Conservation (phyloP, 2,329 filamentous ascomycete genomes). For the Fusarium pininemorale region DNA sequence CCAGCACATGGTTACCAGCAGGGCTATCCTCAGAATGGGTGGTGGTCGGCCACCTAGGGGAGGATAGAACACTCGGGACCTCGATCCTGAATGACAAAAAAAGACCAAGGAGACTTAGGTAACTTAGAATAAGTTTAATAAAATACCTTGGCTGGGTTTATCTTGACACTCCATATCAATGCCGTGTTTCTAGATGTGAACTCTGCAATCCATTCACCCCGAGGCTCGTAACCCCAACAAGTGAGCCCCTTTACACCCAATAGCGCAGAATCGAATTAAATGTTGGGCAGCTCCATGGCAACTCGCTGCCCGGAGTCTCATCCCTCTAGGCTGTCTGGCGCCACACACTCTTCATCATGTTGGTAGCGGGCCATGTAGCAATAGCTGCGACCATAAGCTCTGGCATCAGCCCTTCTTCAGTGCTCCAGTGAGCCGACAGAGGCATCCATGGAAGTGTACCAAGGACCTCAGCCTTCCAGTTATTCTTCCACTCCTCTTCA, state of each 20-base stretch:
- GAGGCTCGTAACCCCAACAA: not conserved
- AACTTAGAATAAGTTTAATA: not conserved
- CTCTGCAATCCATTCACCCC: not conserved
- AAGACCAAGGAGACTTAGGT: not conserved
- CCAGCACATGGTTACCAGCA: not conserved
- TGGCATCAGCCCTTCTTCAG: conserved; percentile 66
- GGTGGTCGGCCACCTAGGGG: not conserved
- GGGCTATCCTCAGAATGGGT: not conserved
- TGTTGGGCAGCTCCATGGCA: not conserved
- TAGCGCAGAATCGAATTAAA: not conserved
- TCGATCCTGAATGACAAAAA: not conserved
- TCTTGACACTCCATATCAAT: conserved; percentile 1
- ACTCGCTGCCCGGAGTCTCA: not conserved
- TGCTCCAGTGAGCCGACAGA: conserved; percentile 84
- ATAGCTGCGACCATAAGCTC: conserved; percentile 54
- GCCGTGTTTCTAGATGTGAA: conserved; percentile 9
- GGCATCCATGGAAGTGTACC: conserved; percentile 82
- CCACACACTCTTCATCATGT: conserved; percentile 59
- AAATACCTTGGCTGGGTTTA: not conserved
- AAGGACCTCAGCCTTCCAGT: conserved; percentile 73
- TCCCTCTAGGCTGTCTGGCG: conserved; percentile 44
- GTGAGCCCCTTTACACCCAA: not conserved
- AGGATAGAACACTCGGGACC: not conserved
- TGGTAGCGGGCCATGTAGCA: conserved; percentile 55
- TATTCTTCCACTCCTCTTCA: conserved; percentile 54